Evolutionary conservation across 148 eudicot species (phyloP).

Genomic region (Agrostemma githago): DNA sequence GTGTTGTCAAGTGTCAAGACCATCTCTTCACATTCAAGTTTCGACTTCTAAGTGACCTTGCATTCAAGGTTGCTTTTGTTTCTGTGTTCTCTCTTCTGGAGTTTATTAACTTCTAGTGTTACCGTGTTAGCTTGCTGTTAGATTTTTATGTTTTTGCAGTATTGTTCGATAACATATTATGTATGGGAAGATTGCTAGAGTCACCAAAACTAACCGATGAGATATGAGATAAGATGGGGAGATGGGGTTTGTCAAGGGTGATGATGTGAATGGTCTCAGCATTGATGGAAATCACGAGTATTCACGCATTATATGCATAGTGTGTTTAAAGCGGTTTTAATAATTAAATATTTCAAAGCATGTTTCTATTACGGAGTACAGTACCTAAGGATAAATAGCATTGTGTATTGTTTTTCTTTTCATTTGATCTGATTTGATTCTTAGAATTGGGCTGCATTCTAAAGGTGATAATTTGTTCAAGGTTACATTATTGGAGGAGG

Average conservation of each 20-base stretch:
- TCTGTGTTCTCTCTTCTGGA: too few relatives aligned
- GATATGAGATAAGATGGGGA: background rate
- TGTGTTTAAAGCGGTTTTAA: background rate
- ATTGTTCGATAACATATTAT: too few relatives aligned
- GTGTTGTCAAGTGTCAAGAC: too few relatives aligned
- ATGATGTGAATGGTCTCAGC: background rate
- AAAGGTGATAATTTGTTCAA: background rate
- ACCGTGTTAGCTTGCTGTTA: too few relatives aligned
- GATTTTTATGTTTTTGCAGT: too few relatives aligned
- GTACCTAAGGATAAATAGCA: background rate
- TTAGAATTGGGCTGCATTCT: background rate
- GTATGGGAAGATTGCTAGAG: background rate
- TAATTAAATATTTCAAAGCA: background rate
- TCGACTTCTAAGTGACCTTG: too few relatives aligned
- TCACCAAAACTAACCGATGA: background rate
- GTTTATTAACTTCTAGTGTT: too few relatives aligned
- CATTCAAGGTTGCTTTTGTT: too few relatives aligned
- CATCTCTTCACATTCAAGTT: too few relatives aligned
- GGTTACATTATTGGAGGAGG: constrained; percentile 5
- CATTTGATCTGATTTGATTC: background rate
- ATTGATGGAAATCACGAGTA: too few relatives aligned
- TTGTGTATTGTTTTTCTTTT: background rate
- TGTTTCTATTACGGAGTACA: background rate
- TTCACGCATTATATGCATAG: background rate
- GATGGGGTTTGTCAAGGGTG: background rate